These are phyloP conservation scores for Dipteronia sinensis DNA, from an alignment of 345 rosid species.

Conservation along the genomic window DNA sequence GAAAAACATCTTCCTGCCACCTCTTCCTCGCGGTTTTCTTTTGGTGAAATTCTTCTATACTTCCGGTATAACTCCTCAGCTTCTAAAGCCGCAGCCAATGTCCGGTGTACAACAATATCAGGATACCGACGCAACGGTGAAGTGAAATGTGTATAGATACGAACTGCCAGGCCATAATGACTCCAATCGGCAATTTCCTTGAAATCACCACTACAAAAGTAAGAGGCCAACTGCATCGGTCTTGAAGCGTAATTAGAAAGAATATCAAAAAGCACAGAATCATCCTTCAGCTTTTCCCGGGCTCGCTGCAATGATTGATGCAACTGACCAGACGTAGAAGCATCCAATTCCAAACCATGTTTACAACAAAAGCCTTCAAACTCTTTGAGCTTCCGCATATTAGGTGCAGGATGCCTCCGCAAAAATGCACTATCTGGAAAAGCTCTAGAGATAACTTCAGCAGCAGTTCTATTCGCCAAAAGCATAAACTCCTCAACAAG, in stretches of 20 bases:
- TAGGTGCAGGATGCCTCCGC: conserved; percentile 90
- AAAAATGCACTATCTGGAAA: conserved; percentile 75
- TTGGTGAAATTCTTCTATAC: conserved; percentile 19
- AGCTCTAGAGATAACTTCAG: conserved; percentile 84
- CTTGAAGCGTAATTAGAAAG: conserved; percentile 69
- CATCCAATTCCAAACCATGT: conserved; percentile 71
- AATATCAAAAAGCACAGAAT: conserved; percentile 59
- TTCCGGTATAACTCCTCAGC: conserved; percentile 60
- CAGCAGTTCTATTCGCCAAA: conserved; percentile 83
- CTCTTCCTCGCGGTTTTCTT: conserved; percentile 20
- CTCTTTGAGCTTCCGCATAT: conserved; percentile 78
- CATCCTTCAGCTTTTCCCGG: conserved; percentile 68
- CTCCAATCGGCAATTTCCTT: conserved; percentile 65
- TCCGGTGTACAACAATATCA: conserved; percentile 86
- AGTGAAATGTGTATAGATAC: conserved; percentile 90
- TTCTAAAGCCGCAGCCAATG: conserved; percentile 80
- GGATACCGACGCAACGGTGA: conserved; percentile 90
- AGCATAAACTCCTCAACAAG: conserved; percentile 97
- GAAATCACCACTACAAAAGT: conserved; percentile 77
- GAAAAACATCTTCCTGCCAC: conserved; percentile 49
- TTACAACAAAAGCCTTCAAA: conserved; percentile 75
- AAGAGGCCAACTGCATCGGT: conserved; percentile 80
- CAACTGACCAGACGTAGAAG: conserved; percentile 71
- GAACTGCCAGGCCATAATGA: conserved; percentile 84
- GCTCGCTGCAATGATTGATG: conserved; percentile 59